Evolutionary conservation across 495 filamentous ascomycete species (phyloP).

Genomic region (Zalerion maritima): DNA sequence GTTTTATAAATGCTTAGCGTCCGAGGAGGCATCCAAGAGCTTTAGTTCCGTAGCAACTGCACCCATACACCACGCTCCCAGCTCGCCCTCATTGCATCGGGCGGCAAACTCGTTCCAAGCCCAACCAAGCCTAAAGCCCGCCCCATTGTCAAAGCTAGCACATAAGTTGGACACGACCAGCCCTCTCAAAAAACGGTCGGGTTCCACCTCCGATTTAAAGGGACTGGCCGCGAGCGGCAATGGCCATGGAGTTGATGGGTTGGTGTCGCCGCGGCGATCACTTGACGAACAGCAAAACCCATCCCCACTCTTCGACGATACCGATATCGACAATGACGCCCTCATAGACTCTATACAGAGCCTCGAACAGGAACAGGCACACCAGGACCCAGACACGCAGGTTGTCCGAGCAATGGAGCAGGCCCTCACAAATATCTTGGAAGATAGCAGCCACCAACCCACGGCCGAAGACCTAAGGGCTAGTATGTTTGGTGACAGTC

Average conservation of each 20-base stretch:
- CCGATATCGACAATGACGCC: constrained; percentile 36
- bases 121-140: constrained; percentile 18
- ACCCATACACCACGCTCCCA: constrained; percentile 10
- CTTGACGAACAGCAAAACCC: constrained; percentile 27
- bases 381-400: constrained; percentile 32
- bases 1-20: constrained; percentile 88
- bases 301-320: constrained; percentile 38
- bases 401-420: constrained; percentile 89
- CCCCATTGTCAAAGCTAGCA: constrained; percentile 22
- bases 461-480: constrained; percentile 47
- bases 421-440: constrained; percentile 90
- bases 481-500: constrained; percentile 38
- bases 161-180: constrained; percentile 17
- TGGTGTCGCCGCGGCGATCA: constrained; percentile 24
- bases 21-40: constrained; percentile 57
- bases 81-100: constrained; percentile 13
- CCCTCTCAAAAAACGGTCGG: constrained; percentile 19
- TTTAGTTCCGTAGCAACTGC: constrained; percentile 8
- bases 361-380: constrained; percentile 29
- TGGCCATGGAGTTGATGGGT: constrained; percentile 16
- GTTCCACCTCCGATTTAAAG: constrained; percentile 31
- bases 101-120: constrained; percentile 17
- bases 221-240: constrained; percentile 15
- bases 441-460: constrained; percentile 43
- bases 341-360: constrained; percentile 38